phyloP scores from a whole-genome alignment of 345 rosid genomes.

The Trapa bicornis region DNA sequence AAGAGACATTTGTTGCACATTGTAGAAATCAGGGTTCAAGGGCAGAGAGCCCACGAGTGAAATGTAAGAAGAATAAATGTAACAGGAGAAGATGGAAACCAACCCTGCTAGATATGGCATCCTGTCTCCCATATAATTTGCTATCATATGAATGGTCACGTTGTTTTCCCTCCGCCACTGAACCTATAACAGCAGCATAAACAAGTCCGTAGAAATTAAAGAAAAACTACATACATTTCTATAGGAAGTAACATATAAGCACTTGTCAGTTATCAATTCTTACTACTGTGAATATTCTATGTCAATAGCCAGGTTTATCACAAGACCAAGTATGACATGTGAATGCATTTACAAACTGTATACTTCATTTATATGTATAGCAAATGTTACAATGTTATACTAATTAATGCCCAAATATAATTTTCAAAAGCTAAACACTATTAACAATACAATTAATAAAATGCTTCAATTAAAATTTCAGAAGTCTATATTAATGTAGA shows the following conservation, averaged over 20 bases:
- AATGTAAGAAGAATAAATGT: background rate
- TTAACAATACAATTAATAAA: background rate
- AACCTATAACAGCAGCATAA: conserved; percentile 12
- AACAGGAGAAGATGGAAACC: conserved; percentile 24
- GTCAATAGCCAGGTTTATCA: background rate
- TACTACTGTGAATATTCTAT: background rate
- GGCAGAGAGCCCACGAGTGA: background rate
- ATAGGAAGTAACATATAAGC: background rate
- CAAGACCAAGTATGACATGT: background rate
- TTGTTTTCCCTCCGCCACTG: conserved; percentile 44
- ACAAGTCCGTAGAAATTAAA: background rate
- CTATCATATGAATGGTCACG: conserved; percentile 39
- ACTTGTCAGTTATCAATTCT: conserved; percentile 3
- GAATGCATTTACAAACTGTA: background rate
- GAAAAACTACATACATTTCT: background rate
- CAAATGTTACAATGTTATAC: background rate
- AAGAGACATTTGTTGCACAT: background rate
- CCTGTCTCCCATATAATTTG: conserved; percentile 36
- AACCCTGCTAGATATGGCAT: conserved; percentile 39
- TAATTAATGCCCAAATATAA: background rate
- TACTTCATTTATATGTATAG: background rate
- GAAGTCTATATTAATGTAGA: background rate
- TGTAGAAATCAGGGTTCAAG: background rate
- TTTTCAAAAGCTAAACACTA: background rate
- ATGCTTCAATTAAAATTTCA: background rate